Base-by-base conservation (phyloP, 495 filamentous ascomycete genomes). In the Penicillium taxi region DNA sequence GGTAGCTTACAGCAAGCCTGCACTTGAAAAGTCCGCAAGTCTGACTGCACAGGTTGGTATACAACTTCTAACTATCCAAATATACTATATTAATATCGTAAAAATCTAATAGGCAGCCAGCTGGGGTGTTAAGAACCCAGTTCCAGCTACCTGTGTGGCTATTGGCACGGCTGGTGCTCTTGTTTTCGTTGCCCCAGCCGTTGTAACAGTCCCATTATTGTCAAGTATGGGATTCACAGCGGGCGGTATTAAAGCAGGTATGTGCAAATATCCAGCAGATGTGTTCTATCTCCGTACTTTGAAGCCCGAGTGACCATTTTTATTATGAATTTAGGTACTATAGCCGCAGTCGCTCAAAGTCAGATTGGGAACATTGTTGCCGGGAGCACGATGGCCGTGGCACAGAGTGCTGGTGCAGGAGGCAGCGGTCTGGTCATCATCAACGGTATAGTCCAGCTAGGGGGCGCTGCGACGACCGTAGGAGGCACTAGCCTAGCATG, bases 371-470 rank as follows among this genome's bases (percentile, higher is more conserved):
- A 51, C 25, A 39, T 47, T 37, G 48, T 14, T 19, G 31, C 43
- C 2, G 39, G 43, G 16, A 44, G 43, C 23, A 25, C 19, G 9
- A 37, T 51, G 26, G 39, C 48, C 9, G 31, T 39, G 24, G 32
- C 21, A 23, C 43, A 51, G 40, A 51, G 48, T 26, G 42, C 48
- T 31, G 48, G 48, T 15, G 39, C 43, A 28, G 48, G 39, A 20
- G 48, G 48, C 13, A 42, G 32, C 18, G 48, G 48, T n/a, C 26
- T 40, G 5, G 42, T 38, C 1, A 27, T 46, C 21, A 25, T 51
- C 12, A 41, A 47, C 27, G 43, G 42, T 21, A 33, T 26, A 38
- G 29, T 32, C 20, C 48, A 51, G 21, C 22, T 35, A 22, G 42
- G 48, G 7, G 43, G 27, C 32, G 39, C 40, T 30, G 26, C 27